Percentiles rank a stretch among this genome's conserved stretches.
Evolutionary conservation across 2,329 filamentous ascomycete species (phyloP).

Genomic region (Colletotrichum aenigma): DNA sequence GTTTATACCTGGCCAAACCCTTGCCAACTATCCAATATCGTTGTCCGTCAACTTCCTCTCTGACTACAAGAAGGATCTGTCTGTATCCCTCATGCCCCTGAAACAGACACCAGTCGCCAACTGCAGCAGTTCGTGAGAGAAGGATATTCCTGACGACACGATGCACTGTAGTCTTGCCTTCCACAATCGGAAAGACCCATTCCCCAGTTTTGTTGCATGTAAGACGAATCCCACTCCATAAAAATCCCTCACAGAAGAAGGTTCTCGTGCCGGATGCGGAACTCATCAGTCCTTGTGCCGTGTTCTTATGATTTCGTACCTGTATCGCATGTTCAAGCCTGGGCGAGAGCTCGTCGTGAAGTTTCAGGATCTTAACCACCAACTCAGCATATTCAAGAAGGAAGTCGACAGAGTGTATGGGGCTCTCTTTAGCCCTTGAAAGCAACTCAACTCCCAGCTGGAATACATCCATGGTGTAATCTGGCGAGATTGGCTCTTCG

Average conservation of each 20-base stretch:
- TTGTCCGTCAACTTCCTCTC: not conserved
- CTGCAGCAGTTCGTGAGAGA: not conserved
- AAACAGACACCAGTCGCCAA: not conserved
- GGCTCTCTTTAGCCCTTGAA: not conserved
- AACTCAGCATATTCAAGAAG: not conserved
- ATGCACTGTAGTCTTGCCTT: not conserved
- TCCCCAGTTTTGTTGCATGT: not conserved
- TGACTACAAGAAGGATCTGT: not conserved
- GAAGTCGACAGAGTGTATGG: not conserved
- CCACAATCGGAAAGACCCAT: not conserved
- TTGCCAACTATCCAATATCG: not conserved
- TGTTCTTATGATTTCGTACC: not conserved
- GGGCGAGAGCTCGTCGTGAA: not conserved
- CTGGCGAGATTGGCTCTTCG: not conserved
- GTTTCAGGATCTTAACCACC: not conserved
- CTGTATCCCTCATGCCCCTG: not conserved
- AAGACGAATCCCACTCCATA: not conserved
- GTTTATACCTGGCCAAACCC: not conserved
- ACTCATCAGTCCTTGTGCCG: not conserved
- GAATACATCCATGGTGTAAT: not conserved
- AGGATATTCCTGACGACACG: not conserved
- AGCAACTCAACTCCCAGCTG: not conserved
- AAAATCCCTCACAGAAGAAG: not conserved
- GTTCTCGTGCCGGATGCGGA: not conserved
- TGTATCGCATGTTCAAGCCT: not conserved